A percentile compares a stretch with the other conserved stretches of the same genome.
Conservation (phyloP, 2,329 filamentous ascomycete species). For the Pseudocercospora fijiensis region DNA sequence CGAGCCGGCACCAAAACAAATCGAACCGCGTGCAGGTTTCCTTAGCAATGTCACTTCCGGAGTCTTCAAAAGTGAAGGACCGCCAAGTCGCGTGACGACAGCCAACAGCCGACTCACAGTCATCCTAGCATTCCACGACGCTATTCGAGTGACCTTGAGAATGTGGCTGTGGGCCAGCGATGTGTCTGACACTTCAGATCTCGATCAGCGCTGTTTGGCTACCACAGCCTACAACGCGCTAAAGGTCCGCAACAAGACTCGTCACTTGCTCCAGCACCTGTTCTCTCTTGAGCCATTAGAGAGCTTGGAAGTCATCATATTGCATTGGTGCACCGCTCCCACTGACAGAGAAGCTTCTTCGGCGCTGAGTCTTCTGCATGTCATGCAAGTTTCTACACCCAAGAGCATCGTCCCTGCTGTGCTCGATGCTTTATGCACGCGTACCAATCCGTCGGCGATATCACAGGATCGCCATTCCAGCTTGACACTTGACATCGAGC, state of each 20-base stretch:
- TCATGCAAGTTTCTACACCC: slow-evolving; percentile 84
- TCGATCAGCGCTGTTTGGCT: slow-evolving; percentile 63
- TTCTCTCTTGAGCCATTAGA: slow-evolving; percentile 91
- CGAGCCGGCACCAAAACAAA: slow-evolving; percentile 65
- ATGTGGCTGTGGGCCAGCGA: slow-evolving; percentile 93
- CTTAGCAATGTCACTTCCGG: slow-evolving; percentile 94
- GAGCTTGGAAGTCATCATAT: slow-evolving; percentile 86
- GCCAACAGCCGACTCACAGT: slow-evolving; percentile 93
- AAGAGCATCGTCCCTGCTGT: slow-evolving; percentile 90
- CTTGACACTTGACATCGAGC: slow-evolving; percentile 78
- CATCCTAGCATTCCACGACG: slow-evolving; percentile 93
- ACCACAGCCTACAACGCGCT: slow-evolving; percentile 92
- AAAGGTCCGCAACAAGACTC: slow-evolving; percentile 83
- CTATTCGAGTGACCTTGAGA: slow-evolving; percentile 83
- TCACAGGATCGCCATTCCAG: slow-evolving; percentile 81
- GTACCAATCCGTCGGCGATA: slow-evolving; percentile 79
- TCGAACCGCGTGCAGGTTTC: slow-evolving; percentile 73
- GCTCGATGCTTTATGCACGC: slow-evolving; percentile 93
- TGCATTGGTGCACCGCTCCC: slow-evolving; percentile 68
- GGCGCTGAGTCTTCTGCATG: slow-evolving; percentile 83
- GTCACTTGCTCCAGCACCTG: slow-evolving; percentile 85
- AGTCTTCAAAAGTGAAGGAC: slow-evolving; percentile 77
- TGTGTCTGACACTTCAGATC: slow-evolving; percentile 54
- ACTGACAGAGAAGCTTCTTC: slow-evolving; percentile 46
- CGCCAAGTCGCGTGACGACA: slow-evolving; percentile 69